These are phyloP conservation scores for Cercospora sp. DNA, from an alignment of 2,329 filamentous ascomycete species.

Conservation along the genomic window DNA sequence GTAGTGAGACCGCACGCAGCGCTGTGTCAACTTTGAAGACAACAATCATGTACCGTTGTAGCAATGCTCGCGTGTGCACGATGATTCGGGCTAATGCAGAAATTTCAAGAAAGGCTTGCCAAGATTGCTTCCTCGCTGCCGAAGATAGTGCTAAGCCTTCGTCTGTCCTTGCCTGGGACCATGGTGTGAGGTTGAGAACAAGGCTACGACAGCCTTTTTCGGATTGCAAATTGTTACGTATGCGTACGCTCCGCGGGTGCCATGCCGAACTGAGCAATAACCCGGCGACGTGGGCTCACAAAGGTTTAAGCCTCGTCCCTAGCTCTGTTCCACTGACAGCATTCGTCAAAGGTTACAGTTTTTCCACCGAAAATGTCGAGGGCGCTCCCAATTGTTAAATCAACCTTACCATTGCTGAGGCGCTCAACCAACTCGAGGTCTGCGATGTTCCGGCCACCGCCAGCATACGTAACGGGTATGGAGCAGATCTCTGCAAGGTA, in stretches of 20 bases:
- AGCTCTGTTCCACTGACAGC: slow-evolving; percentile 75
- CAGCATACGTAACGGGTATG: slow-evolving; percentile 94
- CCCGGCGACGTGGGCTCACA: slow-evolving; percentile 2
- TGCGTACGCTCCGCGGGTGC: background rate
- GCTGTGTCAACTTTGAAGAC: background rate
- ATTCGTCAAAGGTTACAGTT: slow-evolving; percentile 84
- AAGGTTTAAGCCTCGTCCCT: slow-evolving; percentile 15
- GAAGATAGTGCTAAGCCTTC: slow-evolving; percentile 13
- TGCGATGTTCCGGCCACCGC: slow-evolving; percentile 78
- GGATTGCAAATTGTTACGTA: slow-evolving; percentile 1
- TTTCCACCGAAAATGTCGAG: slow-evolving; percentile 92
- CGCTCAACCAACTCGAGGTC: slow-evolving; percentile 81
- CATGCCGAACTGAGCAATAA: slow-evolving; percentile 8
- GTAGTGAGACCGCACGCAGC: background rate
- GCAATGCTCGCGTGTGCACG: background rate
- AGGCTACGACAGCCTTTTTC: slow-evolving; percentile 1
- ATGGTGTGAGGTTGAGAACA: background rate
- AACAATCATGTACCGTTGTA: background rate
- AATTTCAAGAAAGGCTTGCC: slow-evolving; percentile 1
- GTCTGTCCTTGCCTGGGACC: slow-evolving; percentile 8
- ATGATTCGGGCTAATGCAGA: slow-evolving; percentile 1
- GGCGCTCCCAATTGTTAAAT: slow-evolving; percentile 94
- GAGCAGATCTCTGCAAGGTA: slow-evolving; percentile 80
- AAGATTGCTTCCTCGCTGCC: slow-evolving; percentile 7
- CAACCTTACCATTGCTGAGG: slow-evolving; percentile 77